Conservation (phyloP, 2,329 filamentous ascomycete species). For the Sporothrix curviconia region DNA sequence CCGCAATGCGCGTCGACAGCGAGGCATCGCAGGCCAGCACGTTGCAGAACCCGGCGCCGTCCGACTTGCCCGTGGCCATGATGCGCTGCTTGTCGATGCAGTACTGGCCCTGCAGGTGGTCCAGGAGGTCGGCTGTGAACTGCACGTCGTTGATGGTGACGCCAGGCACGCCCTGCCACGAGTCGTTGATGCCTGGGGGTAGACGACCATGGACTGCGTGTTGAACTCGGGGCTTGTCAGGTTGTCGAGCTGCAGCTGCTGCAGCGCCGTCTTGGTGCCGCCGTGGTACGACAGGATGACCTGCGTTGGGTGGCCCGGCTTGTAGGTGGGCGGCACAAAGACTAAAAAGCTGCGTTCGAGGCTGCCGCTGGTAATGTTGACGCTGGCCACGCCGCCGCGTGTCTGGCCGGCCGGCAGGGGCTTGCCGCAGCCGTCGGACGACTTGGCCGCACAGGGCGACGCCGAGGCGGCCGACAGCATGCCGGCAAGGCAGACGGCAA, state of each 20-base stretch:
- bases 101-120: background rate
- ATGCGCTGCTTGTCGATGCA: background rate
- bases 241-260: background rate
- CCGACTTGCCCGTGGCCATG: conserved; percentile 1
- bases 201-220: background rate
- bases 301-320: background rate
- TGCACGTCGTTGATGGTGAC: background rate
- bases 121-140: background rate
- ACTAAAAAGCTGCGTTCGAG: background rate
- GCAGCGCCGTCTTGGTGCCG: background rate
- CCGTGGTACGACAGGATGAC: conserved; percentile 5
- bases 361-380: background rate
- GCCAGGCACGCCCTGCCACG: background rate
- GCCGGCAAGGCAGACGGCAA: background rate
- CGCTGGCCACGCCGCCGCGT: background rate
- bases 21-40: background rate
- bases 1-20: background rate
- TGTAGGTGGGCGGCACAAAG: background rate
- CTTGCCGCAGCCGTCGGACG: background rate
- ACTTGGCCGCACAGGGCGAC: background rate
- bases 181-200: background rate
- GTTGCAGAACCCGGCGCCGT: conserved; percentile 1
- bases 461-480: background rate
- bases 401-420: background rate
- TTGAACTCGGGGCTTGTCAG: background rate